A percentile compares a stretch with the other conserved stretches of the same genome.
Conservation (phyloP, 2,329 filamentous ascomycete genomes). For the Stachybotrys elegans region DNA sequence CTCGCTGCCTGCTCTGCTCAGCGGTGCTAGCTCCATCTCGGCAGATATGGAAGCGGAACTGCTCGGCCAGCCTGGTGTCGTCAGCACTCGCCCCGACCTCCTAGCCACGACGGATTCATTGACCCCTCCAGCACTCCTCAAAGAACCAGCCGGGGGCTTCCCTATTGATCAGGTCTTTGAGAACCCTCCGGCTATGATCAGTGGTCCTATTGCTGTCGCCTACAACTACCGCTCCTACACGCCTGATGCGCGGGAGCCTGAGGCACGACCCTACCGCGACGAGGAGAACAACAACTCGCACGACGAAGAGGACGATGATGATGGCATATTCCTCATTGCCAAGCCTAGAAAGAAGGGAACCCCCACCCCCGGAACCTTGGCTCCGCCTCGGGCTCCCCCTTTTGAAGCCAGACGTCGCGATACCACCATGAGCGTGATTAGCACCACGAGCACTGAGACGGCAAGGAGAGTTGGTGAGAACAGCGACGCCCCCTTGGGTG, state of each 20-base stretch:
- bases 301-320: slow-evolving; percentile 47
- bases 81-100: slow-evolving; percentile 35
- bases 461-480: slow-evolving; percentile 50
- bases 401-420: slow-evolving; percentile 45
- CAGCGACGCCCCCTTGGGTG: no score
- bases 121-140: slow-evolving; percentile 46
- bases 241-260: slow-evolving; percentile 1
- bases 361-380: slow-evolving; percentile 11
- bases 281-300: slow-evolving; percentile 9
- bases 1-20: slow-evolving; percentile 58
- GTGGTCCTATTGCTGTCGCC: slow-evolving; percentile 22
- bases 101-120: slow-evolving; percentile 50
- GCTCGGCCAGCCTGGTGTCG: slow-evolving; percentile 42
- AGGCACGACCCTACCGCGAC: slow-evolving; percentile 1
- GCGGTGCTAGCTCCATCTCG: slow-evolving; percentile 59
- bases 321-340: slow-evolving; percentile 50
- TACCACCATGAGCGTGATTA: slow-evolving; percentile 57
- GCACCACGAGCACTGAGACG: slow-evolving; percentile 58
- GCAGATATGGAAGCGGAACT: slow-evolving; percentile 59
- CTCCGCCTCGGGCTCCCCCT: slow-evolving; percentile 16
- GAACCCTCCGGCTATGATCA: slow-evolving; percentile 25
- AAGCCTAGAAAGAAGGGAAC: slow-evolving; percentile 41
- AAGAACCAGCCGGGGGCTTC: slow-evolving; percentile 41
- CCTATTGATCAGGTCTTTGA: slow-evolving; percentile 37
- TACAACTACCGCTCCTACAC: not conserved